Base-by-base conservation (phyloP, 2,329 filamentous ascomycete species). In the Trichoderma sp. region DNA sequence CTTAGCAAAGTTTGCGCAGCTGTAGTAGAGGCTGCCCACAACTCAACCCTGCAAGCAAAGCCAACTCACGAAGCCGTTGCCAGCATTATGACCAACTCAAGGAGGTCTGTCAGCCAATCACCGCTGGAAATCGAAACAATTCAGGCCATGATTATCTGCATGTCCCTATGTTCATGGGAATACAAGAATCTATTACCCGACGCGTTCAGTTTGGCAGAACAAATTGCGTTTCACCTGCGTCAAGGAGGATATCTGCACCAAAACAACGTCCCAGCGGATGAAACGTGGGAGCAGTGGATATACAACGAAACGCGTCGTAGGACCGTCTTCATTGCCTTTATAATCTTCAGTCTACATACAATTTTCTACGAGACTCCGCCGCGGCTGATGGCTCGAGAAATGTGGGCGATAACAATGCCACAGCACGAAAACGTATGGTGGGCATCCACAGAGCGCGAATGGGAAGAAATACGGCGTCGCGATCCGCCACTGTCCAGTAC, bases 71-170 rank as follows among this genome's bases (percentile, higher is more conserved):
- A 56, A 34, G 52, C 37, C 7, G 28, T 58, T 52, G 18, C 52
- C 2, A 56, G 32, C 26, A n/a, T 39, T 10, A 21, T 54, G 14
- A n/a, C n/a, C 5, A 58, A 24, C 32, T 30, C 37, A 16, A 10
- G 34, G 24, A 49, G n/a, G 3, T n/a, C n/a, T 32, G 11, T 18
- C 5, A 28, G 11, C n/a, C 52, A 26, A 30, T n/a, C 28, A 10
- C 34, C 26, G 0, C 28, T 66, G 0, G 21, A 28, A n/a, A 66
- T 66, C 6, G 63, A 66, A 39, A 66, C 63, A 26, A 66, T 66
- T 7, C 63, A 66, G 24, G 63, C 63, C 14, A 66, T 66, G 63
- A 58, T 66, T 5, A 66, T 66, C n/a, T 49, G 52, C n/a, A 66
- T 58, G 63, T 66, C 63, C 8, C 5, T 66, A 11, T 66, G 63